These are phyloP conservation scores for Zygoascus ofunaensis DNA, from an alignment of 805 yeast species.

Conservation along the genomic window DNA sequence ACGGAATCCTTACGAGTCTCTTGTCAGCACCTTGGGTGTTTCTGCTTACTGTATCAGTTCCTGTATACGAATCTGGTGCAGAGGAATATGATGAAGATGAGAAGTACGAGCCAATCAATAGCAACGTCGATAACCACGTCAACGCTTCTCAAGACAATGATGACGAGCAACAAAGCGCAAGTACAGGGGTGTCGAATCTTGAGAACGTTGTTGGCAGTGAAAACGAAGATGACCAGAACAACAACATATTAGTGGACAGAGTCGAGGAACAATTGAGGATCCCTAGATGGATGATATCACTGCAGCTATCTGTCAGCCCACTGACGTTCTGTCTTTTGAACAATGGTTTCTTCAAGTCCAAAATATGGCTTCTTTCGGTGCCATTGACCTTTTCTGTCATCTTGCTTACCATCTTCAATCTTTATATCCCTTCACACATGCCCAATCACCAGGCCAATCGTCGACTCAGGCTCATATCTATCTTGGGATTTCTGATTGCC, in stretches of 20 bases:
- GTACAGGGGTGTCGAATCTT: neutral
- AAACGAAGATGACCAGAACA: neutral
- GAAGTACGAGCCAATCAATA: neutral
- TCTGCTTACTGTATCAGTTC: conserved; percentile 25
- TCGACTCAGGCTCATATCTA: conserved; percentile 14
- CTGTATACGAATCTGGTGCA: conserved; percentile 22
- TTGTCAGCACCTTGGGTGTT: conserved; percentile 27
- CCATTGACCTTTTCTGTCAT: conserved; percentile 3
- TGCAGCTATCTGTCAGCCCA: neutral
- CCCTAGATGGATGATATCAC: neutral
- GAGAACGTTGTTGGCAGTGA: neutral
- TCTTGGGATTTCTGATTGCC: conserved; percentile 55
- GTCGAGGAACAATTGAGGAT: neutral
- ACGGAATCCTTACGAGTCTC: conserved; percentile 20
- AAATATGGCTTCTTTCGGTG: neutral
- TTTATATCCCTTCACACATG: conserved; percentile 4
- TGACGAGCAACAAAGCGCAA: neutral
- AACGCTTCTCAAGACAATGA: too few species aligned
- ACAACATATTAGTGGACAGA: neutral
- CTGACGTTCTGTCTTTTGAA: neutral
- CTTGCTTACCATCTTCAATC: conserved; percentile 7
- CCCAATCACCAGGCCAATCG: neutral
- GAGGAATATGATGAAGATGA: neutral
- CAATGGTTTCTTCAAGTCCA: neutral
- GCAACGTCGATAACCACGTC: neutral